A percentile compares a stretch with the other conserved stretches of the same genome.
phyloP scores from a whole-genome alignment of 352 stramenopile species.

The Globisporangium perplexum region DNA sequence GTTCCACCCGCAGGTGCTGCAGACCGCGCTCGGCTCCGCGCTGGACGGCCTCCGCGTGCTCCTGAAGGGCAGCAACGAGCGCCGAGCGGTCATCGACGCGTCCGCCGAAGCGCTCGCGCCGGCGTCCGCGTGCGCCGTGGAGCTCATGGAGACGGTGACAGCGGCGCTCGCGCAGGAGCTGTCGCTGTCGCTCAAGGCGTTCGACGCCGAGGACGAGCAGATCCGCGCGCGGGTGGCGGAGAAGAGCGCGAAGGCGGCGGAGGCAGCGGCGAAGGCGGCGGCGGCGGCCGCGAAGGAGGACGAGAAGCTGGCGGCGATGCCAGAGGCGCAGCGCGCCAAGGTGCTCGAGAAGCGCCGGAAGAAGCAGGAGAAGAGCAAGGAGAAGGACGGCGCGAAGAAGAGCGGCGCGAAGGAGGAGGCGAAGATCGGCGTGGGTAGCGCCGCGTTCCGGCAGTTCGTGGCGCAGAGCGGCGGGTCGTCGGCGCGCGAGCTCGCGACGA shows the following conservation, averaged over 20 bases:
- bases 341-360: conserved; percentile 78
- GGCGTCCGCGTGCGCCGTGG: conserved; percentile 29
- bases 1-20: conserved; percentile 60
- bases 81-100: conserved; percentile 24
- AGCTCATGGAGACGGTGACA: conserved; percentile 42
- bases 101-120: conserved; percentile 11
- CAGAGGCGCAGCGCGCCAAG: conserved; percentile 68
- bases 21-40: conserved; percentile 49
- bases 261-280: conserved; percentile 62
- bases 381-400: conserved; percentile 73
- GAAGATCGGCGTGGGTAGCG: conserved; percentile 59
- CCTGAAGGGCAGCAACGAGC: conserved; percentile 46
- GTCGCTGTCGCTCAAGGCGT: conserved; percentile 42
- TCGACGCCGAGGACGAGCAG: conserved; percentile 53
- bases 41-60: conserved; percentile 55
- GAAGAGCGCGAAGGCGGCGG: conserved; percentile 55
- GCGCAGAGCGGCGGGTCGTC: not conserved
- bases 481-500: conserved; percentile 9
- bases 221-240: conserved; percentile 47
- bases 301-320: conserved; percentile 74
- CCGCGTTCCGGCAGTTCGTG: conserved; percentile 53
- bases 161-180: conserved; percentile 42
- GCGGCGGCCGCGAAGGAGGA: conserved; percentile 76
- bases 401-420: conserved; percentile 53
- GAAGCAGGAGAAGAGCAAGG: conserved; percentile 81